These are phyloP conservation scores for Puccinia brachypodii DNA, from an alignment of 1,284 basidiomycete genomes.

Conservation along the genomic window DNA sequence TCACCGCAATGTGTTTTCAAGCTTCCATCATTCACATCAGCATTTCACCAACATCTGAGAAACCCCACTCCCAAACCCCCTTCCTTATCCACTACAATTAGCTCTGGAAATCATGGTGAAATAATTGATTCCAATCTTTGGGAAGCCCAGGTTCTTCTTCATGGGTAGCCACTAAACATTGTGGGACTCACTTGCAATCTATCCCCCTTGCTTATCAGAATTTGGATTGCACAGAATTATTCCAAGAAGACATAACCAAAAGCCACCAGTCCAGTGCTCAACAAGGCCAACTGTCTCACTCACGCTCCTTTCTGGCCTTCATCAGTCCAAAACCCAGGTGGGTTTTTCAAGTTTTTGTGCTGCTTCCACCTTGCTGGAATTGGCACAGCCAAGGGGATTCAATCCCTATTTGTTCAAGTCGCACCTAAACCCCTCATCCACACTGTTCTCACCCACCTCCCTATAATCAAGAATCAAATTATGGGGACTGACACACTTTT, in stretches of 20 bases:
- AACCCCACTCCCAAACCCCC: neutral
- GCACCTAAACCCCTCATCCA: slow-evolving; percentile 25
- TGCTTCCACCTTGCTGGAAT: slow-evolving; percentile 28
- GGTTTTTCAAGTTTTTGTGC: slow-evolving; percentile 10
- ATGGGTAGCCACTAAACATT: neutral
- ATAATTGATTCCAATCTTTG: neutral
- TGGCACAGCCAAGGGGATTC: slow-evolving; percentile 38
- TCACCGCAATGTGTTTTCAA: neutral
- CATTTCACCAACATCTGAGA: neutral
- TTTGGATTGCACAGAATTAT: slow-evolving; percentile 4
- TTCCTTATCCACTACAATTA: neutral
- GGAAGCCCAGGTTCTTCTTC: slow-evolving; percentile 14
- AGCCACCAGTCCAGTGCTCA: neutral
- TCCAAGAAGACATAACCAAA: neutral
- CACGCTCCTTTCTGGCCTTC: slow-evolving; percentile 38
- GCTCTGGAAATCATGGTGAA: slow-evolving; percentile 14
- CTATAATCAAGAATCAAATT: too few species aligned
- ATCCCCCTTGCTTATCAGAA: slow-evolving; percentile 1
- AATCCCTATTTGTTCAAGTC: slow-evolving; percentile 42
- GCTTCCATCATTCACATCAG: neutral
- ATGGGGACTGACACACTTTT: neutral
- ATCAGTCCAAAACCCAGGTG: neutral
- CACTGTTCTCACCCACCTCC: slow-evolving; percentile 8
- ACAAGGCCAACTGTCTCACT: slow-evolving; percentile 40
- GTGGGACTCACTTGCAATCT: neutral